Evolutionary conservation across 495 filamentous ascomycete genomes (phyloP).

Genomic region (Lasiosphaeria ovina): DNA sequence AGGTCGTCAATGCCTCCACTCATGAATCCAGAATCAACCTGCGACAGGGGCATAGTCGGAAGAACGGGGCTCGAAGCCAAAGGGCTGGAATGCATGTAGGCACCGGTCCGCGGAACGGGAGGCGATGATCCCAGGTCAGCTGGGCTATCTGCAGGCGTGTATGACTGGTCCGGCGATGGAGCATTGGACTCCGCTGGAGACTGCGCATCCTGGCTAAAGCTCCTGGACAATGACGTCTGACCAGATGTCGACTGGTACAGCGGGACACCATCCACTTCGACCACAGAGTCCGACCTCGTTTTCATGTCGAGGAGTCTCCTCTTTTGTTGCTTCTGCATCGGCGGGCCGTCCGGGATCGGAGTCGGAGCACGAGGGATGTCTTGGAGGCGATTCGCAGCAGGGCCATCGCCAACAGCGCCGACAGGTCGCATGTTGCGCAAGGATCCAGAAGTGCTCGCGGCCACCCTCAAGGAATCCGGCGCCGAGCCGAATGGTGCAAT

Average conservation of each 20-base stretch:
- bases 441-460: conserved; percentile 82
- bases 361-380: conserved; percentile 80
- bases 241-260: conserved; percentile 14
- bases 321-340: conserved; percentile 28
- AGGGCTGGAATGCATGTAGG: conserved; percentile 50
- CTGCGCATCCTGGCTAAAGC: conserved; percentile 36
- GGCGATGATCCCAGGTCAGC: conserved; percentile 75
- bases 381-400: conserved; percentile 57
- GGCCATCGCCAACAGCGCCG: conserved; percentile 52
- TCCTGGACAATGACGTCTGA: conserved; percentile 19
- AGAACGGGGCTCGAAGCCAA: conserved; percentile 71
- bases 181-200: conserved; percentile 47
- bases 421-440: conserved; percentile 81
- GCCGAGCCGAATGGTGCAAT: conserved; percentile 67
- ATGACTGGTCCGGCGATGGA: conserved; percentile 56
- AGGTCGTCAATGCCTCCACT: conserved; percentile 66
- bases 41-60: conserved; percentile 56
- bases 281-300: conserved; percentile 21
- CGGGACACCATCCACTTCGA: conserved; percentile 16
- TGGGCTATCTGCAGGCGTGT: conserved; percentile 55
- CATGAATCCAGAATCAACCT: conserved; percentile 77
- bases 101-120: conserved; percentile 58
- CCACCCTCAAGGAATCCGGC: conserved; percentile 78
- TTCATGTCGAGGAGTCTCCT: conserved; percentile 20
- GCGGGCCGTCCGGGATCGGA: conserved; percentile 57